Evolutionary conservation across 2,329 filamentous ascomycete species (phyloP).

Genomic region (Furcasterigmium furcatum): DNA sequence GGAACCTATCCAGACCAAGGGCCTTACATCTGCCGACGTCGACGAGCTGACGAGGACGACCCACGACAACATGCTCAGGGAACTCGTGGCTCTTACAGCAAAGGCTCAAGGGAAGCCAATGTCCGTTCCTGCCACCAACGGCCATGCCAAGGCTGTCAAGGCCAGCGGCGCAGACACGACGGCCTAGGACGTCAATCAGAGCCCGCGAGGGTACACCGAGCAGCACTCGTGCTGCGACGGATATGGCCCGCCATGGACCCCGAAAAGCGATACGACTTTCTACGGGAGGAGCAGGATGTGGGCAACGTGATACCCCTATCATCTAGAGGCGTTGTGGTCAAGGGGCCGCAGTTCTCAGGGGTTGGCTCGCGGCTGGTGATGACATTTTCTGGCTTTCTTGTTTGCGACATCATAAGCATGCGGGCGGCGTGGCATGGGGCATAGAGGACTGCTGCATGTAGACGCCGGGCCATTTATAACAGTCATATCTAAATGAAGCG

Average conservation of each 20-base stretch:
- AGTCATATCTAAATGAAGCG: no score
- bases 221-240: no score
- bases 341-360: neutral
- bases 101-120: constrained; percentile 38
- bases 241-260: no score
- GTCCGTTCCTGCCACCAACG: constrained; percentile 5
- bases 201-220: no score
- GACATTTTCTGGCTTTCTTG: no score
- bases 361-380: neutral
- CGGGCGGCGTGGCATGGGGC: no score
- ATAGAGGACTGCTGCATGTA: no score
- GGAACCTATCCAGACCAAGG: constrained; percentile 74
- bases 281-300: neutral
- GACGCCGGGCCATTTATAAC: no score
- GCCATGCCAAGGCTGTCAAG: neutral
- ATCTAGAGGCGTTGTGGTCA: neutral
- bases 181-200: neutral
- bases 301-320: neutral
- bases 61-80: constrained; percentile 72
- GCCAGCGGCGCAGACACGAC: neutral
- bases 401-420: no score
- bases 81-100: constrained; percentile 52
- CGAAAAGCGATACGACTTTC: no score
- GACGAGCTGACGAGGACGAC: constrained; percentile 67
- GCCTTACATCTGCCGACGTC: constrained; percentile 72